phyloP scores from a whole-genome alignment of 2,329 filamentous ascomycete species.

The Massarina eburnea region DNA sequence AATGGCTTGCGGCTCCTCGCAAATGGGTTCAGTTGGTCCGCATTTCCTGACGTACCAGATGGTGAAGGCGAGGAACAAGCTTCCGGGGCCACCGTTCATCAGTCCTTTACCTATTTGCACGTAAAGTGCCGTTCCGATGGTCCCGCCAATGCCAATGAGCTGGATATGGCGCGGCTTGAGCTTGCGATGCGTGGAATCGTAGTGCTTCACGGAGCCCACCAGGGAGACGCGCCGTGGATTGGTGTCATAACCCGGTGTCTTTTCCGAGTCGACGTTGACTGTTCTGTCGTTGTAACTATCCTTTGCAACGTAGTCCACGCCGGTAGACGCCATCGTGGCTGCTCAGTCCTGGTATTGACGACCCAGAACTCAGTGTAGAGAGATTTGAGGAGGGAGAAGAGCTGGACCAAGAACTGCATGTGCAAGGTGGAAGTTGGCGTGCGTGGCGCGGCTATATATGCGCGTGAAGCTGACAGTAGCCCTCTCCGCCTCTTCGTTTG shows the following conservation, averaged over 20 bases:
- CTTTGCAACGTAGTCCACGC: constrained; percentile 30
- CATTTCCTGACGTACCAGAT: constrained; percentile 41
- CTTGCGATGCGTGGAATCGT: constrained; percentile 47
- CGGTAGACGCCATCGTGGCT: constrained; percentile 37
- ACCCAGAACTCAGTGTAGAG: constrained; percentile 24
- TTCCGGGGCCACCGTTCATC: constrained; percentile 51
- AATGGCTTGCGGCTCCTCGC: background rate
- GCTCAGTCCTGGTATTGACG: constrained; percentile 2
- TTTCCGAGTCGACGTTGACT: constrained; percentile 26
- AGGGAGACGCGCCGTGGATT: constrained; percentile 27
- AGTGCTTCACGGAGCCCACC: constrained; percentile 29
- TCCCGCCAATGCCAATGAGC: constrained; percentile 50
- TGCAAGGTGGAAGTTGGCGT: no score
- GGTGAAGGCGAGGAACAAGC: constrained; percentile 50
- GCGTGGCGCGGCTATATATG: constrained; percentile 7
- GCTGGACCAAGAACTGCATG: constrained; percentile 38
- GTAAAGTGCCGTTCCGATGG: constrained; percentile 52
- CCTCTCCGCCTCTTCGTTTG: background rate
- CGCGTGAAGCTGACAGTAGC: constrained; percentile 7
- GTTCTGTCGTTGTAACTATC: constrained; percentile 20
- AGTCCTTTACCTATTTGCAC: constrained; percentile 51
- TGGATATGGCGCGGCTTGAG: constrained; percentile 52
- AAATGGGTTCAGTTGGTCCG: background rate
- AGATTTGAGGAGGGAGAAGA: constrained; percentile 39
- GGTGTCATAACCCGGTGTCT: constrained; percentile 21